A percentile compares a stretch with the other conserved stretches of the same genome.
Conservation (phyloP, 2,329 filamentous ascomycete species). For the Alternaria triticina region DNA sequence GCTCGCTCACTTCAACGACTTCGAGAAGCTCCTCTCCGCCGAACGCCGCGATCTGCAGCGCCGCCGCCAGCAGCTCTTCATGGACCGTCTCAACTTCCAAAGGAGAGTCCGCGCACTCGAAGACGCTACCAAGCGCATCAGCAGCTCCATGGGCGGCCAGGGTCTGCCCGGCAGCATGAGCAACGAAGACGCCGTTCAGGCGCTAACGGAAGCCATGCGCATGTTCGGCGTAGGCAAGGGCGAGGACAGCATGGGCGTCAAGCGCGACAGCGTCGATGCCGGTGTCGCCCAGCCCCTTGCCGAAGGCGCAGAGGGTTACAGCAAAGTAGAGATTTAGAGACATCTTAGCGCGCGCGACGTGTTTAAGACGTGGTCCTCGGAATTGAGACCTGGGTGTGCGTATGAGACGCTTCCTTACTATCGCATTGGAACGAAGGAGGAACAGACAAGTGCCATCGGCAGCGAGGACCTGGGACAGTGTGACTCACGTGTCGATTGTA, state of each 20-base stretch:
- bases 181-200: slow-evolving; percentile 41
- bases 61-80: slow-evolving; percentile 88
- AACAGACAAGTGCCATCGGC: neutral
- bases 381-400: neutral
- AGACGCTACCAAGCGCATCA: slow-evolving; percentile 67
- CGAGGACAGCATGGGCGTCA: slow-evolving; percentile 44
- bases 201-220: slow-evolving; percentile 43
- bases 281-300: slow-evolving; percentile 35
- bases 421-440: neutral
- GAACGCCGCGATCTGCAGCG: slow-evolving; percentile 93
- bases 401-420: neutral
- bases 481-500: neutral
- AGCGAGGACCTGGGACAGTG: neutral
- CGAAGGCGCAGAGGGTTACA: slow-evolving; percentile 43
- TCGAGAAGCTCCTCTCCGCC: slow-evolving; percentile 89
- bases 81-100: slow-evolving; percentile 90
- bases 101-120: slow-evolving; percentile 84
- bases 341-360: neutral
- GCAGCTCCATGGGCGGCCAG: slow-evolving; percentile 33
- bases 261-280: slow-evolving; percentile 36
- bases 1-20: slow-evolving; percentile 93
- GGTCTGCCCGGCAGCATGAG: slow-evolving; percentile 41
- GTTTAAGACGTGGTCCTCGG: neutral
- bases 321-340: slow-evolving; percentile 42
- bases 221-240: slow-evolving; percentile 46